Percentiles rank a stretch among this genome's conserved stretches.
Conservation (phyloP, 139 green algal species). For the Ostreobium quekettii region DNA sequence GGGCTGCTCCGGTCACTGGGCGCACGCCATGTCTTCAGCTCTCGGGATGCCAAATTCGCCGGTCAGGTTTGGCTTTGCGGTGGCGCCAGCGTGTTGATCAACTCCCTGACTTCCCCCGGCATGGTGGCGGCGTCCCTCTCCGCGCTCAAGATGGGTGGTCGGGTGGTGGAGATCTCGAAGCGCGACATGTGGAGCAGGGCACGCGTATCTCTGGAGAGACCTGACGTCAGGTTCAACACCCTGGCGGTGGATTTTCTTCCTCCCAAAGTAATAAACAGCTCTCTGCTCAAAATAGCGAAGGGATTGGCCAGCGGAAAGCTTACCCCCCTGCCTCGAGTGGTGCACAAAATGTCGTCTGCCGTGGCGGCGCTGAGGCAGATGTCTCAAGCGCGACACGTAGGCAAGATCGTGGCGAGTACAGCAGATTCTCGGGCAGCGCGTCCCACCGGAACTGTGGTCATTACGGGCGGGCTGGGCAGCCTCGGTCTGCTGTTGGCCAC, state of each 20-base stretch:
- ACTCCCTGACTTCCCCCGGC: conserved; percentile 69
- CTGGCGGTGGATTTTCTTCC: conserved; percentile 84
- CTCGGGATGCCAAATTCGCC: conserved; percentile 22
- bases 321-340: conserved; percentile 27
- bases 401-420: conserved; percentile 47
- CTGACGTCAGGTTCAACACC: conserved; percentile 61
- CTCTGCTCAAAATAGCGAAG: conserved; percentile 30
- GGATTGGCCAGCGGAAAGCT: conserved; percentile 27
- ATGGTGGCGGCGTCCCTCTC: conserved; percentile 59
- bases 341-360: conserved; percentile 30
- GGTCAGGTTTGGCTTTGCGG: conserved; percentile 31
- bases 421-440: background rate
- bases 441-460: conserved; percentile 19
- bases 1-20: conserved; percentile 41
- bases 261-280: conserved; percentile 22
- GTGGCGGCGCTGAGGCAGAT: conserved; percentile 47
- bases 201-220: conserved; percentile 54
- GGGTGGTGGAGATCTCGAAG: conserved; percentile 81
- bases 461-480: conserved; percentile 47
- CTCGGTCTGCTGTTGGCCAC: conserved; percentile 46
- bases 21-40: conserved; percentile 22
- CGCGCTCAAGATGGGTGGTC: conserved; percentile 38
- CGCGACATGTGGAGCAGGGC: conserved; percentile 69
- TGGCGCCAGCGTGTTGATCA: conserved; percentile 59
- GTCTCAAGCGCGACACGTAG: conserved; percentile 46